Evolutionary conservation across 805 yeast genomes (phyloP).

Genomic region (Brettanomyces naardenensis): DNA sequence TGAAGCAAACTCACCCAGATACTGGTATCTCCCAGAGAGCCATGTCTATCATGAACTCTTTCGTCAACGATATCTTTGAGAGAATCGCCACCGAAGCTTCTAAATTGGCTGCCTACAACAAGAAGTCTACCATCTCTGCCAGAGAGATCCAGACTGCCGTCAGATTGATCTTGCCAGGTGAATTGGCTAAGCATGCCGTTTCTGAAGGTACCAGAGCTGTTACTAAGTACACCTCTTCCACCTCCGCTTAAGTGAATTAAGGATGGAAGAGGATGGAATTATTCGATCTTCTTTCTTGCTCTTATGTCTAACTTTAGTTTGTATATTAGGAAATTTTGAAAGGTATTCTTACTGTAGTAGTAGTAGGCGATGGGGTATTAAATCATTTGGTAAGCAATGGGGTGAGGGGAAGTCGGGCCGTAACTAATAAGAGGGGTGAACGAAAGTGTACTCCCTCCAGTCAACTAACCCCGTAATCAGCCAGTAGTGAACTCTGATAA

Average conservation of each 20-base stretch:
- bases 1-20: constrained; percentile 97
- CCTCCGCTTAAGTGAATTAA: constrained; percentile 23
- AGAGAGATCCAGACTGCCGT: constrained; percentile 98
- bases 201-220: constrained; percentile 98
- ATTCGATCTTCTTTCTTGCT: constrained; percentile 1
- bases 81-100: constrained; percentile 96
- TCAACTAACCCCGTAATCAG: too few species aligned
- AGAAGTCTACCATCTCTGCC: constrained; percentile 93
- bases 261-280: neutral
- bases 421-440: too few species aligned
- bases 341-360: too few species aligned
- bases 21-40: constrained; percentile 98
- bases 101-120: constrained; percentile 95
- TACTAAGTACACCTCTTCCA: constrained; percentile 79
- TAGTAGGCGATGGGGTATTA: too few species aligned
- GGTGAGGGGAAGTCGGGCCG: too few species aligned
- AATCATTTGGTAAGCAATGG: too few species aligned
- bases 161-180: constrained; percentile 95
- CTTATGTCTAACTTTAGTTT: constrained; percentile 4
- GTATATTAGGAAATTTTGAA: constrained; percentile 11
- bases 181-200: constrained; percentile 95
- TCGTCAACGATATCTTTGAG: constrained; percentile 94
- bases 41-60: constrained; percentile 96
- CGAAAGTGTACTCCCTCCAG: too few species aligned
- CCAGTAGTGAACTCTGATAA: too few species aligned